Conservation (phyloP, 2,329 filamentous ascomycete species). For the Fusarium incarnatum region DNA sequence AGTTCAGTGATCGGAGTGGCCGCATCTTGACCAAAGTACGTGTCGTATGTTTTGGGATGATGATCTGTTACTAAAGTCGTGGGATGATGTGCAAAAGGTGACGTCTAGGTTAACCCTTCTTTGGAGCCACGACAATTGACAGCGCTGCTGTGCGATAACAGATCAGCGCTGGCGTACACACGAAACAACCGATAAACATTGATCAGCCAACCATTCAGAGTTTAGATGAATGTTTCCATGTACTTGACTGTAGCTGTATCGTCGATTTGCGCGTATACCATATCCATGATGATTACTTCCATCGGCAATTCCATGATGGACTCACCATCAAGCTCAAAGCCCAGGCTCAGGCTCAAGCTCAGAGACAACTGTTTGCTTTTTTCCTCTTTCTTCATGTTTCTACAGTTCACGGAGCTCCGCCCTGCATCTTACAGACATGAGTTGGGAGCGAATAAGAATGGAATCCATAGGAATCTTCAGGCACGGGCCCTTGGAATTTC, state of each 20-base stretch:
- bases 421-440: conserved; percentile 18
- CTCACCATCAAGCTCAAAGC: conserved; percentile 7
- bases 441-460: conserved; percentile 17
- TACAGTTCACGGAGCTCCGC: conserved; percentile 9
- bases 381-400: not conserved
- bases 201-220: not conserved
- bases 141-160: conserved; percentile 18
- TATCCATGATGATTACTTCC: not conserved
- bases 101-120: conserved; percentile 28
- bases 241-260: not conserved
- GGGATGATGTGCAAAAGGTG: conserved; percentile 20
- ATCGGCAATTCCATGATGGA: not conserved
- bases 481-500: conserved; percentile 23
- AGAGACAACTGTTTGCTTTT: conserved; percentile 19
- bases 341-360: conserved; percentile 26
- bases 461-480: conserved; percentile 20
- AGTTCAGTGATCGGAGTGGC: not conserved
- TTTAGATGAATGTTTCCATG: not conserved
- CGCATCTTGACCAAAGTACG: not conserved
- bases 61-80: conserved; percentile 35
- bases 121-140: conserved; percentile 35
- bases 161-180: conserved; percentile 34
- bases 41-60: conserved; percentile 6
- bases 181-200: conserved; percentile 27
- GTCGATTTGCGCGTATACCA: not conserved